phyloP scores from a whole-genome alignment of 257 asterid species.

The Nicotiana benthamiana region DNA sequence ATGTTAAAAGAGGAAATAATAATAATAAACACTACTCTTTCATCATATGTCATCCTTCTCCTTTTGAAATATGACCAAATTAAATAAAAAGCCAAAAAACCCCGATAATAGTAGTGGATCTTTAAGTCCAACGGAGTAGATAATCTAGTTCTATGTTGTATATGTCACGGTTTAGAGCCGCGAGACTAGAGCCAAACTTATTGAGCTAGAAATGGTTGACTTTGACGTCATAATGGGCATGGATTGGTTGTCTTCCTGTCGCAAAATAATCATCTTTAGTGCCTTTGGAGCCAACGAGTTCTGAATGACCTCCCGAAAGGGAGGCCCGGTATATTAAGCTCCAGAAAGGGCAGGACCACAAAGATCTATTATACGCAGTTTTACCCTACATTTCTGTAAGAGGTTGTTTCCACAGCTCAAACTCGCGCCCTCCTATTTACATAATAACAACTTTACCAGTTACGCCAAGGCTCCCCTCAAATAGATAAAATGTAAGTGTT shows the following conservation, averaged over 20 bases:
- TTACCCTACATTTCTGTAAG: no score
- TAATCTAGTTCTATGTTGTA: background rate
- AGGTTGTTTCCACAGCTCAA: no score
- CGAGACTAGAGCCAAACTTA: background rate
- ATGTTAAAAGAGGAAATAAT: background rate
- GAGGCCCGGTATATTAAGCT: no score
- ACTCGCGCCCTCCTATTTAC: no score
- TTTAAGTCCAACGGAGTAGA: background rate
- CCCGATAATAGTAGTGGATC: background rate
- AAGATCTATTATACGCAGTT: no score
- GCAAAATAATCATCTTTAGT: background rate
- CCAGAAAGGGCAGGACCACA: no score
- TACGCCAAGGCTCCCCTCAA: no score
- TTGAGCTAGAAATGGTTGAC: background rate
- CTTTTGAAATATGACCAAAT: background rate
- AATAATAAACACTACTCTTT: background rate
- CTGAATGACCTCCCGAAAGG: background rate
- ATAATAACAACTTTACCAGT: no score
- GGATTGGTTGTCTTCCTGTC: background rate
- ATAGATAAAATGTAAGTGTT: background rate
- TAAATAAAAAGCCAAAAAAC: background rate
- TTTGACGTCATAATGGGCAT: background rate
- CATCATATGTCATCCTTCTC: background rate
- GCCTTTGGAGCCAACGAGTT: background rate
- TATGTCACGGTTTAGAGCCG: background rate